A percentile compares a stretch with the other conserved stretches of the same genome.
phyloP scores from a whole-genome alignment of 805 yeast genomes.

The Starmerella etchellsii region DNA sequence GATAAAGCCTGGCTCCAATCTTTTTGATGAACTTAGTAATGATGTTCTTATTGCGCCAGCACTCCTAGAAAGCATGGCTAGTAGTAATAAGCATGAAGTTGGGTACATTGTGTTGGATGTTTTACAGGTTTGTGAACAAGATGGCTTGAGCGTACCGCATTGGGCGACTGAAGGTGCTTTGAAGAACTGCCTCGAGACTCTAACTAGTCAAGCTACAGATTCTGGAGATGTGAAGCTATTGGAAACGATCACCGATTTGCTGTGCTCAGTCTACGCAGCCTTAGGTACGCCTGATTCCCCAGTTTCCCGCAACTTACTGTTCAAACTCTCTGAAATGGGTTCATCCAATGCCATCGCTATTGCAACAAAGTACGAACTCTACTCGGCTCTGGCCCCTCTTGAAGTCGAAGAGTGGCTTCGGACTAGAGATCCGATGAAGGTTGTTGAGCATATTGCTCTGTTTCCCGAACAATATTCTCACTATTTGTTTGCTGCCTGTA shows the following conservation, averaged over 20 bases:
- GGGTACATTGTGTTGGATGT: not conserved
- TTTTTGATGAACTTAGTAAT: not conserved
- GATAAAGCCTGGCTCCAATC: not conserved
- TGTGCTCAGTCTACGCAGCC: conserved; percentile 29
- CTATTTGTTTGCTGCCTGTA: conserved; percentile 8
- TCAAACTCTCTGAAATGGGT: conserved; percentile 30
- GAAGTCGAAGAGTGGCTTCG: conserved; percentile 33
- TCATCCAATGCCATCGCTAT: conserved; percentile 39
- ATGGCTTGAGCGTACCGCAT: conserved; percentile 4
- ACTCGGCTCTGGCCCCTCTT: conserved; percentile 47
- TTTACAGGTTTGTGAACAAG: conserved; percentile 1
- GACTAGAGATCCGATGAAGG: not conserved
- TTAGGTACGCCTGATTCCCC: conserved; percentile 8
- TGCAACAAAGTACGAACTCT: conserved; percentile 55
- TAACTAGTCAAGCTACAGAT: conserved; percentile 17
- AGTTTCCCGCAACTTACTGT: conserved; percentile 31
- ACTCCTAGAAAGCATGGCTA: not conserved
- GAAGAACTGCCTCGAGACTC: conserved; percentile 5
- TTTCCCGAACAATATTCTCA: conserved; percentile 4
- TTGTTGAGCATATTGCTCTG: conserved; percentile 3
- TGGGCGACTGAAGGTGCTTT: conserved; percentile 6
- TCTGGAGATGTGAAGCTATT: conserved; percentile 21
- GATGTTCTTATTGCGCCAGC: not conserved
- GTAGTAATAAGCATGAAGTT: not conserved
- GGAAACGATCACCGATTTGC: conserved; percentile 30